phyloP scores from a whole-genome alignment of 495 filamentous ascomycete genomes.

The Staphylotrichum tortipilum region DNA sequence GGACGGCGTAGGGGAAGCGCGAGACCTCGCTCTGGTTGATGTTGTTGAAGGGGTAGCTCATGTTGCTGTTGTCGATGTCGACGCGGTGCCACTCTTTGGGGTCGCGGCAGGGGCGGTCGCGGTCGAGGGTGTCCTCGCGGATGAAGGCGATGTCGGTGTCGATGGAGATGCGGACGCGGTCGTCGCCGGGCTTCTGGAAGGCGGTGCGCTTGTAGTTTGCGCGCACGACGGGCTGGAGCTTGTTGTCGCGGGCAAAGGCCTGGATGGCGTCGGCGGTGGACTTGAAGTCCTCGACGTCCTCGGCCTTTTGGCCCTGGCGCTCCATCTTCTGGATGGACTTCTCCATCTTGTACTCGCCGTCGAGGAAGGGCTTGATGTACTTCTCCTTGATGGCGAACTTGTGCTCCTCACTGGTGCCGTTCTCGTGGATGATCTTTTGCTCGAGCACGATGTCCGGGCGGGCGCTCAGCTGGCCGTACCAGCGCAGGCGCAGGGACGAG shows the following conservation, averaged over 20 bases:
- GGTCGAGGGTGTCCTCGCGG: constrained; percentile 80
- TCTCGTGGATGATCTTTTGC: constrained; percentile 75
- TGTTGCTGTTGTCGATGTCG: constrained; percentile 75
- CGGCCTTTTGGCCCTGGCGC: constrained; percentile 48
- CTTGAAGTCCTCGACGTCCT: constrained; percentile 60
- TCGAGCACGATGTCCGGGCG: constrained; percentile 75
- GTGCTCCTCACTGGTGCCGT: constrained; percentile 64
- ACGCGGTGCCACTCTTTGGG: constrained; percentile 81
- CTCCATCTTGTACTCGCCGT: constrained; percentile 84
- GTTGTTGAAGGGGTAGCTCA: constrained; percentile 76
- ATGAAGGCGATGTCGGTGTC: constrained; percentile 91
- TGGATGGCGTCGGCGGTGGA: constrained; percentile 69
- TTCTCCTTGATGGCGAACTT: constrained; percentile 85
- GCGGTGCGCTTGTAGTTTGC: constrained; percentile 92
- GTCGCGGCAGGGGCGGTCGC: constrained; percentile 76
- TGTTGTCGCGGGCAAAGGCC: constrained; percentile 63
- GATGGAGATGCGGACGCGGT: constrained; percentile 81
- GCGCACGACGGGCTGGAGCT: constrained; percentile 75
- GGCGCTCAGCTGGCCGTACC: constrained; percentile 77
- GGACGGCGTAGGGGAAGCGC: constrained; percentile 81
- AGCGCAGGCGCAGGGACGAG: constrained; percentile 76
- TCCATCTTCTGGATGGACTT: constrained; percentile 80
- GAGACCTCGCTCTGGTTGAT: constrained; percentile 86
- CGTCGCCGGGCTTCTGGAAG: constrained; percentile 91
- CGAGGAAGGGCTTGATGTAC: constrained; percentile 81